Evolutionary conservation across 257 asterid genomes (phyloP), one percentile per base, ranked within the genome.

Genomic region (Prunella vulgaris): DNA sequence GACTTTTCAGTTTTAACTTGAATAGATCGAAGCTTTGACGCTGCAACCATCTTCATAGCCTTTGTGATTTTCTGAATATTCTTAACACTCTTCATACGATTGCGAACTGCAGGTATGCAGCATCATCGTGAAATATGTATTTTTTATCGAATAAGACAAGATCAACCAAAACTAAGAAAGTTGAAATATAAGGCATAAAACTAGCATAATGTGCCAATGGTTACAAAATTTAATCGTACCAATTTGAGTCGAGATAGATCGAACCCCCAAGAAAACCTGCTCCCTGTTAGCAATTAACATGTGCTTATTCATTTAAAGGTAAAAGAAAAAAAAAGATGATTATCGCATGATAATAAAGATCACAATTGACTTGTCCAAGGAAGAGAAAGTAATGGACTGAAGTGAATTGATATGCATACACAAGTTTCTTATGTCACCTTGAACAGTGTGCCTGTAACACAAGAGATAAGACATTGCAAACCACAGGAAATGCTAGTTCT

Each of bases 1-100:
- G 99, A 91, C 27, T 94, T 89, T 81, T 91, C 97, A 62, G 97
- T 82, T 80, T 71, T 85, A 27, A 88, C 80, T 65, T 94, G 99
- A 76, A 94, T 83, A 65, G 97, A 95, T 80, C 97, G 89, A 65
- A 94, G 86, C 82, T 94, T 94, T 73, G 99, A 94, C 56, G 99
- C 99, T 58, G 99, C 99, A 91, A 94, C 97, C 99, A 94, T 94
- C 95, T 94, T 94, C 99, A 94, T 94, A 42, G 99, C 99, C 90
- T 94, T 94, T 5, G 99, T 94, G 71, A 91, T 93, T 80, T 93
- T 93, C 82, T 93, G 98, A 60, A 93, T 93, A 83, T 83, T 94
- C 69, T 76, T 84, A 61, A 94, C 95, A 94, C 97, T 91, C 90
- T 86, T 93, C 98, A 93, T 93, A 57, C 98, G 87, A 79, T 88